Evolutionary conservation across 2,329 filamentous ascomycete genomes (phyloP), one percentile per base, ranked within the genome.

Genomic region (Truncatella angustata): DNA sequence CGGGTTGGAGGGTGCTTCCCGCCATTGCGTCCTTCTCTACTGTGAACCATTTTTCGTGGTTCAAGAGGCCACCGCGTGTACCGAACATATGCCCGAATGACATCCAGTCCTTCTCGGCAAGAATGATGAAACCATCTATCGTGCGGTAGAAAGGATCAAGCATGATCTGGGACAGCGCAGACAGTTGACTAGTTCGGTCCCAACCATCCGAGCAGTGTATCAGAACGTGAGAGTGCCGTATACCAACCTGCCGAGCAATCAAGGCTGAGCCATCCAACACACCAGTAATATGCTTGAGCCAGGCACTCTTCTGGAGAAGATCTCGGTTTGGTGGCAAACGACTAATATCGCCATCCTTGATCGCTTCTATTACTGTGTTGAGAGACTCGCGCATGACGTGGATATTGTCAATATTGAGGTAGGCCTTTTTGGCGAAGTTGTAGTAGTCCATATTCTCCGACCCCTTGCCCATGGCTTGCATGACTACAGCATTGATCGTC

Each of bases 371-470:
- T 18, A 99, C 88, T 60, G 87, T 93, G 60, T 88, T 86, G 30
- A 99, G 77, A 2, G 93, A 97, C 56, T 88, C 88, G 52, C 94
- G 83, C 94, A 99, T 99, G 56, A 97, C 91, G 65, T 99, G 94
- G 54, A 99, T 97, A 67, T 99, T 99, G 68, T 95, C 93, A 63
- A 99, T 99, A 56, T 90, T 94, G 51, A 99, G 80, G 66, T 95
- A 99, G 26, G 88, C 87, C 70, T 97, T 96, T 54, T 87, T 87
- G 14, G 91, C 91, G 63, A 92, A 93, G 56, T 88, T 90, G 73
- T 99, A 99, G 70, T 96, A 88, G 58, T 96, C 90, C 90, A 97
- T 97, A 63, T 97, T 96, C 70, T 99, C 94, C 0, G 93, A 96
- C 2, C 94, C 94, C 67, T 92, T 85, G 5, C 94, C 94, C 57